phyloP scores from a whole-genome alignment of 2,329 filamentous ascomycete genomes.

The Xylaria sp. region DNA sequence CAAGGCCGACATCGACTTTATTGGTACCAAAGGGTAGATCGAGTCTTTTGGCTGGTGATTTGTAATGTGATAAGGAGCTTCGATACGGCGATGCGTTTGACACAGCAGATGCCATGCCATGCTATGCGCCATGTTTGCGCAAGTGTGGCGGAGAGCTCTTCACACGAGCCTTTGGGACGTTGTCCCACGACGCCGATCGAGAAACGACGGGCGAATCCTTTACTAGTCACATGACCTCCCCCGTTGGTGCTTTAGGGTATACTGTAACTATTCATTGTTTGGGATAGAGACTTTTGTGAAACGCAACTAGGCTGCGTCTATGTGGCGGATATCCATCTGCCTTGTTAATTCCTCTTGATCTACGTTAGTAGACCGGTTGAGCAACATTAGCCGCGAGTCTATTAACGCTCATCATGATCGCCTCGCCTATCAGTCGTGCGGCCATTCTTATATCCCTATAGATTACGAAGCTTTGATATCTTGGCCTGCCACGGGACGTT shows the following conservation, averaged over 20 bases:
- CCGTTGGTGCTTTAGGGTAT: slow-evolving; percentile 20
- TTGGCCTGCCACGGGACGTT: slow-evolving; percentile 27
- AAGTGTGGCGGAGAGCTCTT: slow-evolving; percentile 19
- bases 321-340: slow-evolving; percentile 9
- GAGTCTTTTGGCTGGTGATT: slow-evolving; percentile 20
- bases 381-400: slow-evolving; percentile 19
- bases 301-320: slow-evolving; percentile 10
- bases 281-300: slow-evolving; percentile 26
- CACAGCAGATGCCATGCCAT: slow-evolving; percentile 16
- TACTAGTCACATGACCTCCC: slow-evolving; percentile 33
- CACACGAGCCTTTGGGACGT: slow-evolving; percentile 8
- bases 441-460: slow-evolving; percentile 25
- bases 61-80: slow-evolving; percentile 38
- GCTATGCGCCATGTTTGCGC: slow-evolving; percentile 26
- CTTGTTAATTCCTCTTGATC: slow-evolving; percentile 8
- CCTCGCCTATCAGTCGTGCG: slow-evolving; percentile 39
- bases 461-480: slow-evolving; percentile 34
- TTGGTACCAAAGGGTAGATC: slow-evolving; percentile 33
- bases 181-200: slow-evolving; percentile 10
- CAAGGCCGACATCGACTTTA: slow-evolving; percentile 31
- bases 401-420: slow-evolving; percentile 25
- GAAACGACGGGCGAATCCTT: slow-evolving; percentile 15
- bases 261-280: slow-evolving; percentile 20
- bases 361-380: neutral
- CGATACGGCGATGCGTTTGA: slow-evolving; percentile 39